phyloP scores from a whole-genome alignment of 306 rosid genomes.

The Acmispon strigosus region DNA sequence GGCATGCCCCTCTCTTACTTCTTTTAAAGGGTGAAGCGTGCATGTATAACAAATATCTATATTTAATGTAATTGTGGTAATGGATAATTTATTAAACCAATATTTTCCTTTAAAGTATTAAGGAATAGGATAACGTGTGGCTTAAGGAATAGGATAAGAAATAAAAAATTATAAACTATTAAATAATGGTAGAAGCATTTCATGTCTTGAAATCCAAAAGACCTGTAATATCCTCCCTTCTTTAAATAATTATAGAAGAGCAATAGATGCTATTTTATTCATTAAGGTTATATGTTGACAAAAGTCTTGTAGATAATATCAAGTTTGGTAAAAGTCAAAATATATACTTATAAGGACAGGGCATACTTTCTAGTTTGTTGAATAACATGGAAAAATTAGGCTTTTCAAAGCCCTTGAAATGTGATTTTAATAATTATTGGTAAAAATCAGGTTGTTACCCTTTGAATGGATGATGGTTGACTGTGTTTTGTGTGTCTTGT shows the following conservation, averaged over 20 bases:
- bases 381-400: neutral
- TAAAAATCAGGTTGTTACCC: neutral
- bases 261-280: neutral
- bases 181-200: neutral
- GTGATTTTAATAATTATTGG: neutral
- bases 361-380: neutral
- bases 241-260: neutral
- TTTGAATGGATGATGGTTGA: neutral
- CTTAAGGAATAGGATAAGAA: neutral
- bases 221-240: neutral
- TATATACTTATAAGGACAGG: too few species aligned
- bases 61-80: constrained; percentile 13
- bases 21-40: neutral
- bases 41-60: neutral
- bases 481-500: neutral
- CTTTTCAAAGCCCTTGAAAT: neutral
- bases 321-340: neutral
- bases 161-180: neutral
- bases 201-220: neutral
- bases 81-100: neutral
- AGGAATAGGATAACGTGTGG: neutral
- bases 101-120: neutral
- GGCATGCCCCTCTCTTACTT: constrained; percentile 27
- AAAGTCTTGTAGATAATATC: neutral
- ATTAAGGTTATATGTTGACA: neutral